Base-by-base conservation (phyloP, 495 filamentous ascomycete species). In the Penicillium chermesinum region DNA sequence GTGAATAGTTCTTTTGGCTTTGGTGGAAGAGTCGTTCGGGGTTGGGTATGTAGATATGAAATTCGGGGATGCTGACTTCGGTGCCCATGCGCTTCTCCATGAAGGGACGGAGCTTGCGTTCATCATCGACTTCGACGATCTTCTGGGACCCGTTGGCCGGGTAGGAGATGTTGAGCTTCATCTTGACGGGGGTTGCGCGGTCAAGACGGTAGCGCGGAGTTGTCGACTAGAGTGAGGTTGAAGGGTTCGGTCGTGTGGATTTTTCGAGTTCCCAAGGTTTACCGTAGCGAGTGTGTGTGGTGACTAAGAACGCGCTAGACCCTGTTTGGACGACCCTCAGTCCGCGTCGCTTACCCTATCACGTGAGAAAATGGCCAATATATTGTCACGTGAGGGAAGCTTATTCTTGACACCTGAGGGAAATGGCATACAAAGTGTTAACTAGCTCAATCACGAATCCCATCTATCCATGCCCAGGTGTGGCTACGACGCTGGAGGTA, bases 131-230 rank as follows among this genome's bases (percentile, higher is more conserved):
- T 66, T 98, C 93, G 77, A 98, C 85, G 59, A 98, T 83, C 79
- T 98, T 98, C 75, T 98, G 93, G 61, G 88, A 88, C 83, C 93
- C 93, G 78, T 97, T 96, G 79, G 89, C 86, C 64, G 94, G 93
- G 81, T 88, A 90, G 73, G 88, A 94, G 77, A 96, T 91, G 83
- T 96, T 95, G 80, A 95, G 80, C 86, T 95, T 88, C 86, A 88
- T 88, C 71, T 74, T 74, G 71, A 73, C 71, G 68, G 63, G 59
- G 60, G 67, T 58, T 66, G 70, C 71, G 70, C 71, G 67, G 70
- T 74, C 70, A 74, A 74, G 71, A 74, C 71, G 70, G 67, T 71
- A 71, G 66, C 69, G 71, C 66, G 63, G 58, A 69, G 43, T 72
- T 70, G 71, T 72, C 71, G 69, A 74, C 66, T 60, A 30, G 25